Conservation (phyloP, 306 rosid species). For the Astragalus glycyphyllos region DNA sequence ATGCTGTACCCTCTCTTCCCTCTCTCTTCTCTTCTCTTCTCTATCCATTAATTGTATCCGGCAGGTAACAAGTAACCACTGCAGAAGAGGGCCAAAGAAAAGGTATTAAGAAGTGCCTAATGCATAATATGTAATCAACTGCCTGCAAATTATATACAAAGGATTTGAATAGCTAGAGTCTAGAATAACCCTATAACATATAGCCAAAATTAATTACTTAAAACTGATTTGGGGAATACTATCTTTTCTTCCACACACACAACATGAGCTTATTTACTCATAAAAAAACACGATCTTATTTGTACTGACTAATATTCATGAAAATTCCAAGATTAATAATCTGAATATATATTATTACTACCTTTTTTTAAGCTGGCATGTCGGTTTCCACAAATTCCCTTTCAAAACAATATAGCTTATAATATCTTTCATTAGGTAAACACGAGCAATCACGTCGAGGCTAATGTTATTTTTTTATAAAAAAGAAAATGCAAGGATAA, state of each 20-base stretch:
- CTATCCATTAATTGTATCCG: slow-evolving; percentile 43
- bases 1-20: slow-evolving; percentile 32
- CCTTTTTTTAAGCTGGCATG: slow-evolving; percentile 51
- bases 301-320: not conserved
- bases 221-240: slow-evolving; percentile 9
- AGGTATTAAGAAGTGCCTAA: slow-evolving; percentile 27
- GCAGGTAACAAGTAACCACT: slow-evolving; percentile 42
- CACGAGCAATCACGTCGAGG: slow-evolving; percentile 48
- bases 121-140: not conserved
- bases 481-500: slow-evolving; percentile 19
- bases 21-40: slow-evolving; percentile 34
- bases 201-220: not conserved
- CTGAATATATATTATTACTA: too few species aligned
- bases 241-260: not conserved
- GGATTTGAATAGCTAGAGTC: slow-evolving; percentile 3
- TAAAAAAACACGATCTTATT: not conserved
- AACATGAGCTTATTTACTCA: not conserved
- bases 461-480: slow-evolving; percentile 6
- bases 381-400: slow-evolving; percentile 47
- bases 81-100: slow-evolving; percentile 43
- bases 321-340: slow-evolving; percentile 36
- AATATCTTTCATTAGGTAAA: slow-evolving; percentile 50
- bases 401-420: slow-evolving; percentile 32
- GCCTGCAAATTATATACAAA: slow-evolving; percentile 25
- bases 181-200: not conserved